Percentiles rank a stretch among this genome's conserved stretches.
phyloP scores from a whole-genome alignment of 1,284 basidiomycete species.

The Athelia sp. region DNA sequence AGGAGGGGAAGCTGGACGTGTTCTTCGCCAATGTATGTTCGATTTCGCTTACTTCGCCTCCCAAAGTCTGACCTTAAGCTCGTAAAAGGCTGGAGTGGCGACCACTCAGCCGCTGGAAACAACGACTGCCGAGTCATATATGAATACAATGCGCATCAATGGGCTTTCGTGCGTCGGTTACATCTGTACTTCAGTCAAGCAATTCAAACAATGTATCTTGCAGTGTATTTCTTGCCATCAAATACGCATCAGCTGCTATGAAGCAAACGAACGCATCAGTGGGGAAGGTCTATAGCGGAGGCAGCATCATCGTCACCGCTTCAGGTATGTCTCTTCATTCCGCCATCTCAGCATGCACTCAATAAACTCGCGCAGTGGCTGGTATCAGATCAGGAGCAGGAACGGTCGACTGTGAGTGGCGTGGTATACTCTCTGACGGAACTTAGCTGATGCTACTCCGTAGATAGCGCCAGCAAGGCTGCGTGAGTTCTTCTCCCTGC shows the following conservation, averaged over 20 bases:
- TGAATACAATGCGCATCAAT: constrained; percentile 79
- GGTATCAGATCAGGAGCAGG: constrained; percentile 86
- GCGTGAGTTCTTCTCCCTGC: constrained; percentile 59
- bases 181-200: neutral
- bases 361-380: constrained; percentile 49
- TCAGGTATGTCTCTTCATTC: constrained; percentile 52
- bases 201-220: neutral
- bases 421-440: neutral
- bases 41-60: neutral
- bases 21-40: constrained; percentile 87
- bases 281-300: constrained; percentile 66
- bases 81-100: constrained; percentile 64
- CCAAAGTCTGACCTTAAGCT: constrained; percentile 7
- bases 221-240: constrained; percentile 89
- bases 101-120: constrained; percentile 42
- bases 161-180: constrained; percentile 61
- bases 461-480: constrained; percentile 88
- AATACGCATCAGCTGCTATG: constrained; percentile 84
- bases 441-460: constrained; percentile 9
- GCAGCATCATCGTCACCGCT: constrained; percentile 88
- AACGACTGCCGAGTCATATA: constrained; percentile 65
- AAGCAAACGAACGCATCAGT: constrained; percentile 53
- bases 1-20: constrained; percentile 85
- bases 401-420: constrained; percentile 70
- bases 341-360: neutral